Base-by-base conservation (phyloP, 1,284 basidiomycete genomes). In the Cryptococcus sp. region DNA sequence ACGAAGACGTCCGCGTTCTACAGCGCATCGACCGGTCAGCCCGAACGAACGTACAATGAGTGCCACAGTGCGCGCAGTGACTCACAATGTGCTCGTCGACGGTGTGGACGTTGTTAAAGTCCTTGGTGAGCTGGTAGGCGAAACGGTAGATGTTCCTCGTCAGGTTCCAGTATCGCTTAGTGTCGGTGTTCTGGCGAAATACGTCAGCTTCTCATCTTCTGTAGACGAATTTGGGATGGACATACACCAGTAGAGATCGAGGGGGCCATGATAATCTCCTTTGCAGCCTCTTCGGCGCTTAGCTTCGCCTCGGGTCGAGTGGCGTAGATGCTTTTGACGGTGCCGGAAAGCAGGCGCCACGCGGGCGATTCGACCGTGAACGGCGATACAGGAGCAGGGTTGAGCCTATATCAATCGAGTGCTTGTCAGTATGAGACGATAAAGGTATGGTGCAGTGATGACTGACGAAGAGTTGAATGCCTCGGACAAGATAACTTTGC, bases 371-470 rank as follows among this genome's bases (percentile, higher is more conserved):
- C 69, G 40, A 65, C 55, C 3, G 72, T 71, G 60, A 65, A 69
- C 13, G 76, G 75, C 19, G 72, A 73, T n/a, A 78, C 62, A 4
- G 75, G 76, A 1, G 76, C 76, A 1, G 76, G 72, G 59, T 78
- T 61, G 50, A 76, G 69, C 8, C 69, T 70, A 49, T 11, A 56
- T 11, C 17, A 17, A 48, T 46, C 17, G 6, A 17, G n/a, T 10
- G 42, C 40, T 31, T 41, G 48, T 7, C 20, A 8, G 42, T 31
- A 4, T 38, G 1, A 22, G 13, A 8, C n/a, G 15, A 27, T 17
- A 1, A 3, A 31, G 11, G n/a, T 23, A 23, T 15, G 39, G 27
- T 11, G 27, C 22, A 15, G 3, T 20, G 16, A n/a, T 31, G 16
- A 66, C 70, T 53, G 49, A 73, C 62, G 67, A 61, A n/a, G 68